Evolutionary conservation across 2,329 filamentous ascomycete genomes (phyloP).

Genomic region (Diaporthe ampelina): DNA sequence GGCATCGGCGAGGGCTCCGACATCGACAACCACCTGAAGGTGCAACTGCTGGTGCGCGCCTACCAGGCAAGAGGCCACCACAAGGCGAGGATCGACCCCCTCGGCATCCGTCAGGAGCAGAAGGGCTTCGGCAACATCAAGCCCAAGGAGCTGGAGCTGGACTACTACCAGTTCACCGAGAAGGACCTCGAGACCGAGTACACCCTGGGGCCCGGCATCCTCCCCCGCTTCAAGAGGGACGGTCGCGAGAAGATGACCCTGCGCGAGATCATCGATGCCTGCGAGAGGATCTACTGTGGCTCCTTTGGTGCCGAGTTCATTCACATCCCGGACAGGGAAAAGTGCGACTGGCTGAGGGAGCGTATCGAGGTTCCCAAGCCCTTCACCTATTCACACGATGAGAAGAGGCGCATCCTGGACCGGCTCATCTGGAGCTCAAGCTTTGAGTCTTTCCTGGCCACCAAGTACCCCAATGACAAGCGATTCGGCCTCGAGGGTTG

Average conservation of each 20-base stretch:
- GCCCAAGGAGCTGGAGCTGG: conserved; percentile 92
- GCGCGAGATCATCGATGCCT: conserved; percentile 91
- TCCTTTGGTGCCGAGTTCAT: conserved; percentile 99
- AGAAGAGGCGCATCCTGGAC: conserved; percentile 98
- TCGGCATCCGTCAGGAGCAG: conserved; percentile 90
- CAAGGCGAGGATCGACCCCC: conserved; percentile 97
- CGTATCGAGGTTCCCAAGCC: conserved; percentile 93
- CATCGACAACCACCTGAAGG: conserved; percentile 96
- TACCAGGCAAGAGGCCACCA: conserved; percentile 99
- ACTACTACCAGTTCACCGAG: conserved; percentile 95
- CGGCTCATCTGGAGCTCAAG: conserved; percentile 98
- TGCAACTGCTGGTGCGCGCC: conserved; percentile 95
- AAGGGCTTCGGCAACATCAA: conserved; percentile 87
- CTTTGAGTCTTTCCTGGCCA: conserved; percentile 95
- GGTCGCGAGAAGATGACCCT: conserved; percentile 95
- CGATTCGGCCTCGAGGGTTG: conserved; percentile 98
- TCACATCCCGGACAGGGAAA: conserved; percentile 96
- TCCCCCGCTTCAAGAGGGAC: conserved; percentile 92
- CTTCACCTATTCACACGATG: conserved; percentile 97
- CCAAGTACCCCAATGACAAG: conserved; percentile 99
- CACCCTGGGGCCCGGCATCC: conserved; percentile 90
- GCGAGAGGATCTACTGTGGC: conserved; percentile 96
- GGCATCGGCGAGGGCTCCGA: conserved; percentile 80
- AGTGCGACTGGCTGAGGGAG: conserved; percentile 98
- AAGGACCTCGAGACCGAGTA: conserved; percentile 95